These are phyloP conservation scores for Solanum pimpinellifolium DNA, from an alignment of 257 asterid species.

Conservation along the genomic window DNA sequence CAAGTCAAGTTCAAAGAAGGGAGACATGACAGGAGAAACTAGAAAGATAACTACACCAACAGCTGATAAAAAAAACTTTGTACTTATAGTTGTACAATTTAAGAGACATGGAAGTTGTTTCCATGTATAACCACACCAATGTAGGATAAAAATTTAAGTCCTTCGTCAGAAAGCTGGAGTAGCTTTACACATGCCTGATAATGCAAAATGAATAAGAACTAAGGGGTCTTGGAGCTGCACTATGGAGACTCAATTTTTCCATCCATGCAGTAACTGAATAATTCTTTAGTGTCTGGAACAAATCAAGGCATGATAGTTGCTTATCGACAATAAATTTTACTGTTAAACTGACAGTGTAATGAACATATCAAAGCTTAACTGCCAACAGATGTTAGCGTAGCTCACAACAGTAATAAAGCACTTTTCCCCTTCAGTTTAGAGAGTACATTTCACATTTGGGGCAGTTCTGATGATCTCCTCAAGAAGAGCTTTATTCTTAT, in stretches of 20 bases:
- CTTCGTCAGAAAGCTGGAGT: not conserved
- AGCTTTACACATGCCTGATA: not conserved
- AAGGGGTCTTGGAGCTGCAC: not conserved
- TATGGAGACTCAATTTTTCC: not conserved
- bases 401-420: not conserved
- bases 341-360: not conserved
- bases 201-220: not conserved
- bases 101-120: not conserved
- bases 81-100: not conserved
- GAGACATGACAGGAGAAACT: not conserved
- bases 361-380: not conserved
- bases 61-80: not conserved
- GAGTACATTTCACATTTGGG: not conserved
- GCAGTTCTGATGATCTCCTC: not conserved
- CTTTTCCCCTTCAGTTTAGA: not conserved
- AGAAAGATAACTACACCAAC: not conserved
- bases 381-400: not conserved
- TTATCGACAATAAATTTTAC: not conserved
- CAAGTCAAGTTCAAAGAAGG: not conserved
- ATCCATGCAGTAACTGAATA: not conserved
- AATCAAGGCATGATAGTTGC: not conserved
- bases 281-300: not conserved
- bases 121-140: not conserved
- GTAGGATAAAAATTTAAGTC: not conserved
- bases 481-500: not conserved